Evolutionary conservation across 257 asterid species (phyloP).

Genomic region (Nicotiana knightiana): DNA sequence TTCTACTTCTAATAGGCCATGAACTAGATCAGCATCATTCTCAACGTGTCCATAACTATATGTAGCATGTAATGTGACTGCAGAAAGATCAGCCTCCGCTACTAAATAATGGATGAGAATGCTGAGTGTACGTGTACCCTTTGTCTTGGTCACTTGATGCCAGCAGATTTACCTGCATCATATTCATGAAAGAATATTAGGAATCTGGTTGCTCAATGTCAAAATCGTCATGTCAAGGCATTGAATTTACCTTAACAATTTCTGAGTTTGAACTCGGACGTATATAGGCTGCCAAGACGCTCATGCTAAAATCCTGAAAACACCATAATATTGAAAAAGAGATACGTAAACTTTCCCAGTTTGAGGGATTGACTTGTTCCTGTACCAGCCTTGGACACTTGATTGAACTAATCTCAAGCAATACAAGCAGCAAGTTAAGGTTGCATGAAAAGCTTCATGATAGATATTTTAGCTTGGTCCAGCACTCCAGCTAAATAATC

Average conservation of each 20-base stretch:
- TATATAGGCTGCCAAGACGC: slow-evolving; percentile 76
- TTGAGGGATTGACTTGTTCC: background rate
- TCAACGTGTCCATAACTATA: too few relatives aligned
- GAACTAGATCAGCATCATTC: too few relatives aligned
- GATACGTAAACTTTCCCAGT: background rate
- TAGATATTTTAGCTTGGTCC: slow-evolving; percentile 4
- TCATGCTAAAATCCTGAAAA: slow-evolving; percentile 76
- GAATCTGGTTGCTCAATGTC: background rate
- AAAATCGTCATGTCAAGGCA: background rate
- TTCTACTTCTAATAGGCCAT: too few relatives aligned
- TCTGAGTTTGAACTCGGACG: slow-evolving; percentile 81
- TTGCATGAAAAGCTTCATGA: slow-evolving; percentile 6
- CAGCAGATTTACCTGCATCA: slow-evolving; percentile 66
- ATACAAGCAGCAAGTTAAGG: background rate
- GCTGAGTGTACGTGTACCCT: slow-evolving; percentile 31
- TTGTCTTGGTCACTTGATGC: slow-evolving; percentile 48
- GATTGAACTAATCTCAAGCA: background rate
- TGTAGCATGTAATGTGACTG: background rate
- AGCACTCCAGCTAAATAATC: background rate
- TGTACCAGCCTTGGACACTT: background rate
- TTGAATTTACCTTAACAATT: slow-evolving; percentile 62
- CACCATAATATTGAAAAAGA: slow-evolving; percentile 17
- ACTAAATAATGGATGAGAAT: slow-evolving; percentile 31
- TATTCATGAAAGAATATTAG: slow-evolving; percentile 11
- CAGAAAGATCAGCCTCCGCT: slow-evolving; percentile 57